Conservation (phyloP, 306 rosid genomes). For the Lathyrus tuberosus region DNA sequence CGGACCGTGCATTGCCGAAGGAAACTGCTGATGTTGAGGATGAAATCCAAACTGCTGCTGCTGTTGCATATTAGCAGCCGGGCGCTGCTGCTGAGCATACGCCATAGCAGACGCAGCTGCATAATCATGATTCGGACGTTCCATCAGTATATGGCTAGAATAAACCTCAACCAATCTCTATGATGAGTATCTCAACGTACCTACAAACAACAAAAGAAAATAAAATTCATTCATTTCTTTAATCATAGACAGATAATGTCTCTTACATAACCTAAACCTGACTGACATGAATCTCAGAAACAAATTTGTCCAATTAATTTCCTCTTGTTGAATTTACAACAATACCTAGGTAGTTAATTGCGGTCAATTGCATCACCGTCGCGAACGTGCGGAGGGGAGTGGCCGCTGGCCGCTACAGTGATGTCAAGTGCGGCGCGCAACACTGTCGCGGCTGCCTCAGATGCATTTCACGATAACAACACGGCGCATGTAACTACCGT, state of each 20-base stretch:
- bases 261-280: background rate
- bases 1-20: constrained; percentile 74
- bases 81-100: constrained; percentile 86
- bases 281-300: too few relatives aligned
- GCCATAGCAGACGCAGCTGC: constrained; percentile 81
- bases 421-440: too few relatives aligned
- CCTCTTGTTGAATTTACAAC: too few relatives aligned
- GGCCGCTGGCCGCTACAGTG: too few relatives aligned
- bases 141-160: constrained; percentile 52
- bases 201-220: constrained; percentile 33
- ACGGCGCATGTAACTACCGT: too few relatives aligned
- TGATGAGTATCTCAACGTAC: constrained; percentile 8
- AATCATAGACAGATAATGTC: background rate
- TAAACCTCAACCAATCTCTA: constrained; percentile 4
- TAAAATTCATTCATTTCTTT: background rate
- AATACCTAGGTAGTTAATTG: too few relatives aligned
- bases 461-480: too few relatives aligned
- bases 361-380: too few relatives aligned
- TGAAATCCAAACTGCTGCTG: constrained; percentile 82
- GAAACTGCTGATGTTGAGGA: constrained; percentile 87
- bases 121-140: constrained; percentile 84
- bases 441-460: too few relatives aligned
- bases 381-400: too few relatives aligned
- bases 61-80: constrained; percentile 63
- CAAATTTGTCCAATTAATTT: too few relatives aligned